A percentile compares a stretch with the other conserved stretches of the same genome.
Evolutionary conservation across 352 stramenopile genomes (phyloP).

Genomic region (Pythium chondricola): DNA sequence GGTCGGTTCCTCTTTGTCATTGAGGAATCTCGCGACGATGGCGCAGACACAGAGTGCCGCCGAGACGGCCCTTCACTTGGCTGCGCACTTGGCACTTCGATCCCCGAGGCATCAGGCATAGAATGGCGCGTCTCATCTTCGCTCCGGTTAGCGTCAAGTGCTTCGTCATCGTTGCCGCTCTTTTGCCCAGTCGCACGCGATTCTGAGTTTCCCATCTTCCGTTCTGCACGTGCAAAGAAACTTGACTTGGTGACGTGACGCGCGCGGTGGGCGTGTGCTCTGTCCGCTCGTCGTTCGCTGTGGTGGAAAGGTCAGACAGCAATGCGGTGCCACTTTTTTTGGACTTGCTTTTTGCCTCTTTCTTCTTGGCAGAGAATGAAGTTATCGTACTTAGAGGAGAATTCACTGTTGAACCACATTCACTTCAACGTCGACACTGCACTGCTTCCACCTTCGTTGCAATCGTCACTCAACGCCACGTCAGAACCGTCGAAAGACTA

Average conservation of each 20-base stretch:
- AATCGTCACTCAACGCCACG: too few relatives aligned
- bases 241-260: background rate
- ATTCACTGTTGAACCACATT: too few relatives aligned
- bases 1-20: conserved; percentile 2
- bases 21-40: conserved; percentile 9
- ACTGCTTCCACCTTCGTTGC: too few relatives aligned
- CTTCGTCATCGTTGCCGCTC: conserved; percentile 15
- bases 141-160: conserved; percentile 13
- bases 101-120: conserved; percentile 9
- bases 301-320: background rate
- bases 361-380: background rate
- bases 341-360: background rate
- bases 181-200: conserved; percentile 31
- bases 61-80: conserved; percentile 2
- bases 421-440: background rate
- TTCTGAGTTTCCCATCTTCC: conserved; percentile 47
- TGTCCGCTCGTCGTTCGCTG: background rate
- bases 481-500: too few relatives aligned
- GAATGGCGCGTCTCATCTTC: conserved; percentile 15
- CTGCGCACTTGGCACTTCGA: conserved; percentile 3
- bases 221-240: background rate
- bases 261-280: background rate
- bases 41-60: conserved; percentile 21
- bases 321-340: background rate
- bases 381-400: background rate